Conservation (phyloP, 768 basidiomycete species). For the Russula olivacea region DNA sequence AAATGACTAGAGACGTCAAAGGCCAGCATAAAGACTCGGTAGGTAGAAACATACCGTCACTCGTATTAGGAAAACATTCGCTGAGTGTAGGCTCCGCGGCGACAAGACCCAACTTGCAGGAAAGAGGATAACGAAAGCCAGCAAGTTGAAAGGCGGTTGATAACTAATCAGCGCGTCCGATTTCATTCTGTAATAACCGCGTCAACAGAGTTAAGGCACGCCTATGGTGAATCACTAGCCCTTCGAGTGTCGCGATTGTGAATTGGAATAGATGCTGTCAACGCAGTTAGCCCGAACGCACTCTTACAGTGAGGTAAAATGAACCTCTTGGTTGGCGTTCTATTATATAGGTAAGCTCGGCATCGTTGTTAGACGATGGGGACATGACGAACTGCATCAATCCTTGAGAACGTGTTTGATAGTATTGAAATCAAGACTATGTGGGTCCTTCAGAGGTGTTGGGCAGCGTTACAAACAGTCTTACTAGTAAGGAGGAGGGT, state of each 20-base stretch:
- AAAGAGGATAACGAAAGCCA: conserved; percentile 75
- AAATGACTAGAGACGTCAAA: conserved; percentile 45
- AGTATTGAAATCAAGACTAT: conserved; percentile 79
- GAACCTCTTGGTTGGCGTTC: conserved; percentile 59
- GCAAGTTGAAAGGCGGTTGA: conserved; percentile 82
- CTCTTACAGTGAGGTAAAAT: not conserved
- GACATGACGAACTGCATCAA: conserved; percentile 46
- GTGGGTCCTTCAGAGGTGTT: not conserved
- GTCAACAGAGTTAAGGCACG: conserved; percentile 7
- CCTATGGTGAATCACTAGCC: conserved; percentile 39
- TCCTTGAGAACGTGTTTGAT: conserved; percentile 82
- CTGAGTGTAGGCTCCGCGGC: conserved; percentile 72
- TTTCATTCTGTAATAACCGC: conserved; percentile 55
- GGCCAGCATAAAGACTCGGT: not conserved
- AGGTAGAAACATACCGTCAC: conserved; percentile 49
- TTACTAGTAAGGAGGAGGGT: conserved; percentile 75
- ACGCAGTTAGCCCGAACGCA: not conserved
- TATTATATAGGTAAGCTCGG: conserved; percentile 23
- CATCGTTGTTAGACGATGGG: not conserved
- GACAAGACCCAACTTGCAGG: conserved; percentile 70
- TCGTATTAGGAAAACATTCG: conserved; percentile 83
- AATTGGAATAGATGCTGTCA: conserved; percentile 79
- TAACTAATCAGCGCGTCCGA: conserved; percentile 88
- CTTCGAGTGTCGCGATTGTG: conserved; percentile 82
- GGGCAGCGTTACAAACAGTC: conserved; percentile 28